Evolutionary conservation across 2,329 filamentous ascomycete species (phyloP), one percentile per base, ranked within the genome.

Genomic region (Pseudopithomyces maydicus): DNA sequence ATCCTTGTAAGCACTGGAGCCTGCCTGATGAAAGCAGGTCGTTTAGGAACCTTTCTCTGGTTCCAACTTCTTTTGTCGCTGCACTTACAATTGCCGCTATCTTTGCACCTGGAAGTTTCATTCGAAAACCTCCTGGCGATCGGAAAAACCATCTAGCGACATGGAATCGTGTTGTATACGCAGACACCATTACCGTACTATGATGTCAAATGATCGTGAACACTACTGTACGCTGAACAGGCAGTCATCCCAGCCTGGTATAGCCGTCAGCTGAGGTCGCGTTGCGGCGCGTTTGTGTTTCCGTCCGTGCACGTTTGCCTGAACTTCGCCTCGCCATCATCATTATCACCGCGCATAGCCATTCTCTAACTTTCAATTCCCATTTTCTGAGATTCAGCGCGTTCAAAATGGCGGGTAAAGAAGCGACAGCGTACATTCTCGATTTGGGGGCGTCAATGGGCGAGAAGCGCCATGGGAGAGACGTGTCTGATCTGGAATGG

Each of bases 371-470:
- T 33, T 26, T 48, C 50, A 54, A 50, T 29, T 41, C 29, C 23
- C 41, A 23, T 29, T 52, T 23, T 48, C 17, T 6, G 12, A 6
- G 17, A 52, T 54, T 39, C 17, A 19, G 15, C 38, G 19, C 47
- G 33, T 45, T 39, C 39, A 52, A 45, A 54, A 98, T 98, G 94
- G 90, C 92, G 11, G 88, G 90, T 61, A 99, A 99, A 75, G 92
- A 98, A 80, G 92, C 92, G 8, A 95, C 90, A 0, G 86, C 98
- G 42, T 99, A 95, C 76, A 89, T 99, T 66, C 79, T 99, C 58
- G 95, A 99, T 78, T 81, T 97, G 22, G 93, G 92, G 56, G 82
- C 80, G 69, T 90, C 93, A n/a, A 97, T 96, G 90, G 89, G 83
- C 56, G 81, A 90, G 71, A 84, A 81, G 66, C 85, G 87, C 66